Evolutionary conservation across 192 early-diverging fungal species (phyloP).

Genomic region (Backusella tarrabulga): DNA sequence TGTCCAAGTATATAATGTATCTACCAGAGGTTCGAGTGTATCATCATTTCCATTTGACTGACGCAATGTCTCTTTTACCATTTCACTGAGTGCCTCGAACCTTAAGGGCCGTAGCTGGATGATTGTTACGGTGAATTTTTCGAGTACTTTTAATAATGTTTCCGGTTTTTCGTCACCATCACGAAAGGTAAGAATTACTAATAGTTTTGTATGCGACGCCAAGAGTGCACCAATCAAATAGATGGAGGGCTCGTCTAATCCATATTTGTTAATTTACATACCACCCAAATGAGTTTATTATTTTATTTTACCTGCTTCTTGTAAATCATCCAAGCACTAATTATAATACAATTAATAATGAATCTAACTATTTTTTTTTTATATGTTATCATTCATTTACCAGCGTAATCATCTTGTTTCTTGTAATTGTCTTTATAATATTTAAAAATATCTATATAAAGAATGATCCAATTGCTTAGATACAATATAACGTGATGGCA

Average conservation of each 20-base stretch:
- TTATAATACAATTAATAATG: neutral
- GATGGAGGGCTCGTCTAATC: conserved; percentile 25
- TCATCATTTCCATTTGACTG: neutral
- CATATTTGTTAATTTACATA: conserved; percentile 1
- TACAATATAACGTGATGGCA: neutral
- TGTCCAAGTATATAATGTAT: conserved; percentile 17
- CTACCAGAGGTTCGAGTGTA: conserved; percentile 6
- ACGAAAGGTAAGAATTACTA: conserved; percentile 25
- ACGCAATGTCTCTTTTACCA: conserved; percentile 15
- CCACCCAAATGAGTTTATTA: neutral
- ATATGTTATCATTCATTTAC: neutral
- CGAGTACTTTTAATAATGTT: neutral
- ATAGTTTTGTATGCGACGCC: conserved; percentile 13
- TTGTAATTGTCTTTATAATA: conserved; percentile 22
- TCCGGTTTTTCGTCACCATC: conserved; percentile 14
- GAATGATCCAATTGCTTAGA: neutral
- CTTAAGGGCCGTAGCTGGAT: conserved; percentile 11
- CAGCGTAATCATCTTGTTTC: conserved; percentile 27
- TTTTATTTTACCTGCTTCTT: conserved; percentile 24
- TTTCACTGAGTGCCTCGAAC: neutral
- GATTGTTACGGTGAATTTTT: neutral
- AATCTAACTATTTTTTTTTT: neutral
- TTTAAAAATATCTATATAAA: conserved; percentile 25
- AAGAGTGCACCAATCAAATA: conserved; percentile 17
- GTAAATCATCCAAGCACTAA: conserved; percentile 32